These are phyloP conservation scores for Blastobotrys robertii DNA, from an alignment of 805 yeast genomes.

Conservation along the genomic window DNA sequence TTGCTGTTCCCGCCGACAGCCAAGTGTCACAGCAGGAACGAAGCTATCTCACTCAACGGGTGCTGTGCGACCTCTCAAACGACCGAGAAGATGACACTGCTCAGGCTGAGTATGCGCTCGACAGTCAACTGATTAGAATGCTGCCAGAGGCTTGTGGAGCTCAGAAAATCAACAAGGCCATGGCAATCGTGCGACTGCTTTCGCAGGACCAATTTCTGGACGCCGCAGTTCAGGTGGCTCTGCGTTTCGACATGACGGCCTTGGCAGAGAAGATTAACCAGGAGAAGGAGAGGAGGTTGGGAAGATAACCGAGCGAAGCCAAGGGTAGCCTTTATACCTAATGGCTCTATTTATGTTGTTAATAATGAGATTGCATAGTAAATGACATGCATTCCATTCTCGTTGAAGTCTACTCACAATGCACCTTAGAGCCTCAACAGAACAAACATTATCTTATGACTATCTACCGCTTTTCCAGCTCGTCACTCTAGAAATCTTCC, in stretches of 20 bases:
- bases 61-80: constrained; percentile 15
- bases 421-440: too few species aligned
- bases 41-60: constrained; percentile 19
- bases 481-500: too few species aligned
- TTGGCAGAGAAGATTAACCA: constrained; percentile 47
- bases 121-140: too few species aligned
- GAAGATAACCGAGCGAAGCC: too few species aligned
- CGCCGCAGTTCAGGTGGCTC: constrained; percentile 81
- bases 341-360: too few species aligned
- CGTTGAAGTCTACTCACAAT: too few species aligned
- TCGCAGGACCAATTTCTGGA: constrained; percentile 68
- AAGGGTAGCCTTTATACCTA: too few species aligned
- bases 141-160: constrained; percentile 47
- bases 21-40: constrained; percentile 15
- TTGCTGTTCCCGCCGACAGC: constrained; percentile 51
- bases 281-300: constrained; percentile 1
- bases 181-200: constrained; percentile 57
- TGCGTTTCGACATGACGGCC: constrained; percentile 47
- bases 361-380: too few species aligned
- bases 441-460: too few species aligned
- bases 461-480: too few species aligned
- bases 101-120: constrained; percentile 27
- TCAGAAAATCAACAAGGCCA: constrained; percentile 53
- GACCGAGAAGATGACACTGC: constrained; percentile 33
- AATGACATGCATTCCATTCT: too few species aligned